These are phyloP conservation scores for Panicum miliaceum DNA, from an alignment of 176 grass and related monocot genomes.

Conservation along the genomic window DNA sequence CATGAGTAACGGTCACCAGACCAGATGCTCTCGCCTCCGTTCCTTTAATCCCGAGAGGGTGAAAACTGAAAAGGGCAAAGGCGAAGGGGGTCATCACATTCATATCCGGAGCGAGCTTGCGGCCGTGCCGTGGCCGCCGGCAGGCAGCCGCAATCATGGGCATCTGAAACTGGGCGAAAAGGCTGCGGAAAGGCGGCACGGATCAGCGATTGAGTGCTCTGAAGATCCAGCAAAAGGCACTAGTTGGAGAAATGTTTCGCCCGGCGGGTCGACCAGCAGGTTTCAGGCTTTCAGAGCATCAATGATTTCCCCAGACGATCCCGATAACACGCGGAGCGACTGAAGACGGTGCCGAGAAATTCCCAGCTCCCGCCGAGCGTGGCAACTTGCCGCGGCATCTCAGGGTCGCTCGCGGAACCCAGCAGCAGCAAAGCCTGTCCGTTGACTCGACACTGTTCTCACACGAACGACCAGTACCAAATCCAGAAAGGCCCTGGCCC, in stretches of 20 bases:
- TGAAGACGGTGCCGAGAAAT: neutral
- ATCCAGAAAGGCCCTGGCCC: neutral
- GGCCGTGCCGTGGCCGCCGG: constrained; percentile 15
- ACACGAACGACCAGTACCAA: neutral
- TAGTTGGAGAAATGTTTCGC: neutral
- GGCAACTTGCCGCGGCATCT: neutral
- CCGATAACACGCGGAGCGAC: constrained; percentile 1
- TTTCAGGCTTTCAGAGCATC: neutral
- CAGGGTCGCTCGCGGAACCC: neutral
- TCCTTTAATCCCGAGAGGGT: constrained; percentile 13
- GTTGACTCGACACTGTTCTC: neutral
- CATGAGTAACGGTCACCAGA: constrained; percentile 5
- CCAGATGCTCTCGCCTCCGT: constrained; percentile 6
- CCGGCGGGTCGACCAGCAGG: neutral
- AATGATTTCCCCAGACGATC: neutral
- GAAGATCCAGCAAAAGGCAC: neutral
- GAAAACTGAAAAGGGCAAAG: neutral
- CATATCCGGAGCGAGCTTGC: neutral
- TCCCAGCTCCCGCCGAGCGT: neutral
- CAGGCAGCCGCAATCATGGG: constrained; percentile 27
- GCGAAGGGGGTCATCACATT: too few species aligned
- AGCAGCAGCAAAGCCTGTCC: neutral
- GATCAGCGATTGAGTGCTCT: neutral
- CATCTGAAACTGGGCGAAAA: constrained; percentile 17
- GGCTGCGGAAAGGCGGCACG: neutral